These are phyloP conservation scores for Acephala macrosclerotiorum DNA, from an alignment of 2,329 filamentous ascomycete genomes.

Conservation along the genomic window DNA sequence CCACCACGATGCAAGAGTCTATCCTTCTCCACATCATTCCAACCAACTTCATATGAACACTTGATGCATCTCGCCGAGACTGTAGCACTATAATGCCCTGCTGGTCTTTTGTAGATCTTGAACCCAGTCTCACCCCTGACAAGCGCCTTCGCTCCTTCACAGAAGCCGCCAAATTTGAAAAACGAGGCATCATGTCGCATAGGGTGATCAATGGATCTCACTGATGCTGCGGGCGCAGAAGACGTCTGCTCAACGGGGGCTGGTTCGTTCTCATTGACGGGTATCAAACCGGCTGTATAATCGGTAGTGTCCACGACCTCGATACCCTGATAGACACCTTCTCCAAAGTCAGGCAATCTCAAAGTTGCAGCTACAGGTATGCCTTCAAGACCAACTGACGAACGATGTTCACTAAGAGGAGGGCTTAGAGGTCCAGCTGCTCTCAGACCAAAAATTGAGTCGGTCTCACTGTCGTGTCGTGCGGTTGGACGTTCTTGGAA, in stretches of 20 bases:
- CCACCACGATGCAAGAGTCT: conserved; percentile 38
- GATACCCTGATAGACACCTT: conserved; percentile 37
- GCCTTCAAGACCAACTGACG: conserved; percentile 20
- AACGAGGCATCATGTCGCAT: conserved; percentile 43
- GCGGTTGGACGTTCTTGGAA: conserved; percentile 30
- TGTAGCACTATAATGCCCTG: conserved; percentile 40
- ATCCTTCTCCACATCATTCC: conserved; percentile 43
- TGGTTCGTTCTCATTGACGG: conserved; percentile 12
- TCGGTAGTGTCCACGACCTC: conserved; percentile 34
- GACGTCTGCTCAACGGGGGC: conserved; percentile 22
- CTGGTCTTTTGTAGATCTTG: conserved; percentile 41
- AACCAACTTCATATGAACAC: conserved; percentile 43
- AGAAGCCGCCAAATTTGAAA: conserved; percentile 43
- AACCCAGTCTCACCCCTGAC: conserved; percentile 40
- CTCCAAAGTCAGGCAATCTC: conserved; percentile 33
- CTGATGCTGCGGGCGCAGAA: conserved; percentile 33
- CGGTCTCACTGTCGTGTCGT: conserved; percentile 34
- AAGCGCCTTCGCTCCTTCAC: conserved; percentile 40
- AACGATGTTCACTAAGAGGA: conserved; percentile 30
- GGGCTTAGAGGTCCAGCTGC: conserved; percentile 31
- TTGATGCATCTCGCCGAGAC: conserved; percentile 41
- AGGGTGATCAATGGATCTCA: conserved; percentile 38
- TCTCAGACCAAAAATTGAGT: conserved; percentile 37
- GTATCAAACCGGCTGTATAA: conserved; percentile 29
- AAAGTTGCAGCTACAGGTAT: conserved; percentile 32